phyloP scores from a whole-genome alignment of 306 rosid genomes.

The Arachis hypogaea region DNA sequence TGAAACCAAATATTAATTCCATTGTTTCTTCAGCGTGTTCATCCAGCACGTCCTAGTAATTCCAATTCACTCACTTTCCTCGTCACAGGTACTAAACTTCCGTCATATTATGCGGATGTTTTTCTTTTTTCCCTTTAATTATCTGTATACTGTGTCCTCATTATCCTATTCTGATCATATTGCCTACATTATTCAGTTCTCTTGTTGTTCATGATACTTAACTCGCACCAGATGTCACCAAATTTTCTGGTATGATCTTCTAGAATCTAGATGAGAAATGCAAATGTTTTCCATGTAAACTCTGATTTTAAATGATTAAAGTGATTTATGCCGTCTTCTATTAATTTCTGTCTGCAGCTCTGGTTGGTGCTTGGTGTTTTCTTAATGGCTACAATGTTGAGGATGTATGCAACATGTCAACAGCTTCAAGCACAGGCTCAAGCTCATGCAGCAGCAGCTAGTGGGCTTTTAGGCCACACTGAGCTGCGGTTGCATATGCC shows the following conservation, averaged over 20 bases:
- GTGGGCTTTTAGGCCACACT: constrained; percentile 90
- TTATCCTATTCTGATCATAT: constrained; percentile 13
- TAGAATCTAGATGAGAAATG: constrained; percentile 23
- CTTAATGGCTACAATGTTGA: constrained; percentile 89
- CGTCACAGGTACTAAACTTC: constrained; percentile 70
- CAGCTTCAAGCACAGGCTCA: constrained; percentile 99
- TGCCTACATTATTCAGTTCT: constrained; percentile 62
- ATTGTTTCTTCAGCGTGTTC: constrained; percentile 54
- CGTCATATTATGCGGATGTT: constrained; percentile 11
- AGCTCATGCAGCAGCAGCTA: constrained; percentile 83
- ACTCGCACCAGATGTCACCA: constrained; percentile 96
- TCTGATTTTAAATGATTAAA: constrained; percentile 23
- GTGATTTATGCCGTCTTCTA: background rate
- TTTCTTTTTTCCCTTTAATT: background rate
- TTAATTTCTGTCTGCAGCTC: constrained; percentile 53
- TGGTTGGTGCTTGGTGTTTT: constrained; percentile 98
- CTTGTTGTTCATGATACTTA: constrained; percentile 83
- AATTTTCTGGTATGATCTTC: constrained; percentile 77
- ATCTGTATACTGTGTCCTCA: constrained; percentile 10
- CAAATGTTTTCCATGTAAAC: background rate
- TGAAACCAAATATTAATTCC: constrained; percentile 21
- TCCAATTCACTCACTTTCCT: constrained; percentile 93
- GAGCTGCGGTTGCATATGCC: constrained; percentile 91
- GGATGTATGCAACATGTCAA: constrained; percentile 99
- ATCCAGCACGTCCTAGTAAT: constrained; percentile 74